Evolutionary conservation across 148 eudicot species (phyloP).

Genomic region (Hydrangea macrophylla): DNA sequence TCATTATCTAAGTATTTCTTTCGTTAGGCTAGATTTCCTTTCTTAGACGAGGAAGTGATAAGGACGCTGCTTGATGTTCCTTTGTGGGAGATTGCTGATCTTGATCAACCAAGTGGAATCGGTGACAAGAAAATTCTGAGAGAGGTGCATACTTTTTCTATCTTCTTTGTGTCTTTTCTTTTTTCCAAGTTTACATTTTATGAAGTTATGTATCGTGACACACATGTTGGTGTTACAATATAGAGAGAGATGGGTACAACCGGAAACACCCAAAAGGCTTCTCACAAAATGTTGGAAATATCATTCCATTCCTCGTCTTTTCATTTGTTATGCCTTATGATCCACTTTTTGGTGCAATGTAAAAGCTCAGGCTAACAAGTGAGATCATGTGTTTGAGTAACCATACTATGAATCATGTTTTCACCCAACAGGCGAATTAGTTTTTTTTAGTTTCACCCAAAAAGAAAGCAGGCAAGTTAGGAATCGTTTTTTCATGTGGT

Average conservation of each 20-base stretch:
- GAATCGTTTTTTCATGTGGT: background rate
- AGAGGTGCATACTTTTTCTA: constrained; percentile 56
- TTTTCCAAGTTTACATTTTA: background rate
- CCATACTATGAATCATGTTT: background rate
- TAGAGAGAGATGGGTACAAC: background rate
- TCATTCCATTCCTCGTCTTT: too few relatives aligned
- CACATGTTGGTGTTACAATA: background rate
- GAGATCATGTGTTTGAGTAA: background rate
- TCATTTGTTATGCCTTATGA: too few relatives aligned
- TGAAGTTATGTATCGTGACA: background rate
- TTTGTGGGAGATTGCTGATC: constrained; percentile 89
- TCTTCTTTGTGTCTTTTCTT: too few relatives aligned
- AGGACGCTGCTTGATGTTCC: constrained; percentile 66
- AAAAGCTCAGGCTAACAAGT: too few relatives aligned
- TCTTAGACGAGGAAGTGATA: constrained; percentile 93
- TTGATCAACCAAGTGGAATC: constrained; percentile 79
- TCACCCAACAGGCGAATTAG: too few relatives aligned
- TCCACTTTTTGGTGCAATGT: too few relatives aligned
- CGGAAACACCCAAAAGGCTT: background rate
- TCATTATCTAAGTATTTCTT: constrained; percentile 11
- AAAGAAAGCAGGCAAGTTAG: too few relatives aligned
- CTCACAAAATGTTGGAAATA: too few relatives aligned
- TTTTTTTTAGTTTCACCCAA: too few relatives aligned
- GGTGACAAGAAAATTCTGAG: constrained; percentile 93
- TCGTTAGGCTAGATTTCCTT: constrained; percentile 89